Evolutionary conservation across 768 basidiomycete species (phyloP), one percentile per base, ranked within the genome.

Genomic region (Tulasnella sp.): DNA sequence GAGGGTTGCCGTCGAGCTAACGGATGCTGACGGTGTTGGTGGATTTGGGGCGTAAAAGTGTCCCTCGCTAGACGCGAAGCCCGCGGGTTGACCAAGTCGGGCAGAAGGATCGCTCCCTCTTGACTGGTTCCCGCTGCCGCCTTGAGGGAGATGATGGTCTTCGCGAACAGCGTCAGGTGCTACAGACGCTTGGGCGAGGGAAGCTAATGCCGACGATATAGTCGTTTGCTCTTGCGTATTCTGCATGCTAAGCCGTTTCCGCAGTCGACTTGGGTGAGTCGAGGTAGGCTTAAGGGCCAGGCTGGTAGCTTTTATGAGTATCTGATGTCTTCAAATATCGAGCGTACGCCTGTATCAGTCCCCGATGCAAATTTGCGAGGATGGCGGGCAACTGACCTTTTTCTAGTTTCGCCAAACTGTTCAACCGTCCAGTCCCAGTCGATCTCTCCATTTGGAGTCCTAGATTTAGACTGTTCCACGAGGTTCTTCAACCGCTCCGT

Each of bases 351-450:
- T 38, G 24, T 8, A 71, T 31, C 27, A 27, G 68, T 18, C 77
- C 44, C 2, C 34, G 38, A n/a, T 14, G 24, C n/a, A 18, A 44
- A 44, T 44, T 44, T 21, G 52, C 75, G 24, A 27, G 36, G 62
- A 77, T 78, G 1, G 36, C n/a, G 71, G 39, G 86, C 44, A 18
- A 44, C 86, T 73, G 81, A 93, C 94, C 92, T 90, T 78, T 94
- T 91, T 77, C 94, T 88, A 52, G 89, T 89, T 80, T 88, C 88
- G 5, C 94, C 94, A 91, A 92, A 94, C 82, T 92, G 89, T 74
- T 87, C 87, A 75, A 91, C 90, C 34, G 95, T 88, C 86, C 91
- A 90, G 84, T 94, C 94, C 94, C 94, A 95, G 75, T 93, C 92
- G 56, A 92, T 91, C 80, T 92, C 91, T 18, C 90, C 89, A 76